Evolutionary conservation across 371 early-diverging fungal genomes (phyloP).

Genomic region (Blakeslea trispora): DNA sequence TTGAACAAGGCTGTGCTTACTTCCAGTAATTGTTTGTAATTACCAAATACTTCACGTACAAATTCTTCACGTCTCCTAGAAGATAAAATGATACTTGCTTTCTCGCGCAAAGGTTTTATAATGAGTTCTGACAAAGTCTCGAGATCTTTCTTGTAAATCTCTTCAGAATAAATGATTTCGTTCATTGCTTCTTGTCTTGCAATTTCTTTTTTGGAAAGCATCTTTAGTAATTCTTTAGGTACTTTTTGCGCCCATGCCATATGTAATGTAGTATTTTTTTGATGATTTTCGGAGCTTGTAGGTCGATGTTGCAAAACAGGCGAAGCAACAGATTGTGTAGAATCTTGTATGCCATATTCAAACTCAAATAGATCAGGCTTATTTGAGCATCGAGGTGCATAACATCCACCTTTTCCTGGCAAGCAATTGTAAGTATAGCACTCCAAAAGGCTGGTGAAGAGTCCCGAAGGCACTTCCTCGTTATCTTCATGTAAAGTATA

Average conservation of each 20-base stretch:
- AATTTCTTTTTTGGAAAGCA: conserved; percentile 73
- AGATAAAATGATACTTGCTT: conserved; percentile 41
- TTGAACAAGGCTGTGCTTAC: conserved; percentile 71
- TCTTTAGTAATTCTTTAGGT: conserved; percentile 69
- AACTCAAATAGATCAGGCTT: conserved; percentile 12
- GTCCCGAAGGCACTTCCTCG: conserved; percentile 36
- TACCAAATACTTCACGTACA: conserved; percentile 79
- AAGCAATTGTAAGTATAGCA: conserved; percentile 41
- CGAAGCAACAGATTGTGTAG: not conserved
- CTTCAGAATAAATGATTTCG: conserved; percentile 90
- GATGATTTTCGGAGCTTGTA: not conserved
- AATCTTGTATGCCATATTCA: conserved; percentile 6
- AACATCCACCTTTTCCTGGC: conserved; percentile 43
- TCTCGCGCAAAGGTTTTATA: conserved; percentile 7
- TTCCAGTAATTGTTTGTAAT: conserved; percentile 70
- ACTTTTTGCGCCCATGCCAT: conserved; percentile 71
- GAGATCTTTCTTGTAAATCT: conserved; percentile 82
- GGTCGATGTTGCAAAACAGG: not conserved
- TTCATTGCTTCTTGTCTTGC: conserved; percentile 93
- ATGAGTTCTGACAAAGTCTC: conserved; percentile 38
- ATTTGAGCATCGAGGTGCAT: conserved; percentile 47
- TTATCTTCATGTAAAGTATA: conserved; percentile 45
- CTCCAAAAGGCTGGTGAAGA: conserved; percentile 32
- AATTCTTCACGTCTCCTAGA: conserved; percentile 62
- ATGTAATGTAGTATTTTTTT: conserved; percentile 46